Evolutionary conservation across 176 grass and related monocot species (phyloP).

Genomic region (Rhynchospora tenuis): DNA sequence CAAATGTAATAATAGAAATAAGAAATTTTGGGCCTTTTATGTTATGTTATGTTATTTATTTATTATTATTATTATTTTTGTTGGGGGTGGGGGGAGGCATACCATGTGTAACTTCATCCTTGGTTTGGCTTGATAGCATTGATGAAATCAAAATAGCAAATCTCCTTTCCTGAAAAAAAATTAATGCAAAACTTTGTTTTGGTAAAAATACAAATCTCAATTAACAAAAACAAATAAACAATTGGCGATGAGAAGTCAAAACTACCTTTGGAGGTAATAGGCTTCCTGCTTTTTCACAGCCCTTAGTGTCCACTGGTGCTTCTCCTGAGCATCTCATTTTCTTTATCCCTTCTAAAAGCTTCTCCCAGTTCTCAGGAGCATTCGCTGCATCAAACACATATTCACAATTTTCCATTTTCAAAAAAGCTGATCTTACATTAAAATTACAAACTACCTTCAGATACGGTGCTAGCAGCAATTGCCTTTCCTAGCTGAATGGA

Average conservation of each 20-base stretch:
- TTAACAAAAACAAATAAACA: neutral
- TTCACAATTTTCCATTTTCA: constrained; percentile 4
- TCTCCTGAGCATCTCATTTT: constrained; percentile 68
- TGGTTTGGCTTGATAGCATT: constrained; percentile 93
- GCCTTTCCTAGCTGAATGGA: constrained; percentile 43
- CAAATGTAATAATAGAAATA: neutral
- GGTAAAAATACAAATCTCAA: neutral
- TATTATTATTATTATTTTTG: too few relatives aligned
- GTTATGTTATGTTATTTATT: too few relatives aligned
- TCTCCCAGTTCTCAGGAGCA: constrained; percentile 69
- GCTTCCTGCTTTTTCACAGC: constrained; percentile 87
- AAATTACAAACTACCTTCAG: constrained; percentile 43
- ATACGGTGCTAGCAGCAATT: constrained; percentile 5
- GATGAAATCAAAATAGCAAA: constrained; percentile 82
- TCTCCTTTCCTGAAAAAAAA: constrained; percentile 60
- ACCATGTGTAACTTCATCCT: constrained; percentile 97
- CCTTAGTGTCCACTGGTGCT: constrained; percentile 88
- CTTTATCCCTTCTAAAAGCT: constrained; percentile 74
- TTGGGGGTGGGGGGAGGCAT: constrained; percentile 10
- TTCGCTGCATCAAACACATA: neutral
- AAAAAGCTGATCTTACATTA: neutral
- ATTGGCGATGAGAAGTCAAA: constrained; percentile 1
- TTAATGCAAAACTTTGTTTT: neutral
- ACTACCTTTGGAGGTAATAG: constrained; percentile 80
- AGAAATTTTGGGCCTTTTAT: neutral